Evolutionary conservation across 1,139 yeast genomes (phyloP).

Genomic region (Scheffersomyces insectosa): DNA sequence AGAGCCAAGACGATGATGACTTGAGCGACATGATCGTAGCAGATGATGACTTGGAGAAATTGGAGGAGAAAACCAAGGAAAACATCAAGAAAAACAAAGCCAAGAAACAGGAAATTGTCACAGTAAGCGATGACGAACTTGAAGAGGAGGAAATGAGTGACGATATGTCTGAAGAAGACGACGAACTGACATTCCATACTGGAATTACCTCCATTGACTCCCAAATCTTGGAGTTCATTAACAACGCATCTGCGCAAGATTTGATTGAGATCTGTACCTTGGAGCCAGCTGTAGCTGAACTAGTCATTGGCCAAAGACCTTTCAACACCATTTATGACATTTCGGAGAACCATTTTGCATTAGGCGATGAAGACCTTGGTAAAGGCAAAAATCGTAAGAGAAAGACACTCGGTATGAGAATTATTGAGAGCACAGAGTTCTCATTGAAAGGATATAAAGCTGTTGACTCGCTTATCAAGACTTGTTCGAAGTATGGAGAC

Average conservation of each 20-base stretch:
- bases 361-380: slow-evolving; percentile 21
- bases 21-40: slow-evolving; percentile 15
- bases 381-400: slow-evolving; percentile 26
- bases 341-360: slow-evolving; percentile 41
- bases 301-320: slow-evolving; percentile 67
- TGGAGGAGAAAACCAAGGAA: slow-evolving; percentile 40
- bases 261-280: slow-evolving; percentile 78
- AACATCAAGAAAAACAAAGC: slow-evolving; percentile 25
- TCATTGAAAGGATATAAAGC: slow-evolving; percentile 89
- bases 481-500: slow-evolving; percentile 78
- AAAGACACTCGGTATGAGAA: slow-evolving; percentile 71
- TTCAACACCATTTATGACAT: slow-evolving; percentile 58
- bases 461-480: slow-evolving; percentile 82
- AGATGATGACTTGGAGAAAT: slow-evolving; percentile 40
- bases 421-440: slow-evolving; percentile 67
- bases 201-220: slow-evolving; percentile 58
- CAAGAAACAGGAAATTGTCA: slow-evolving; percentile 17
- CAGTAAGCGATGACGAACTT: slow-evolving; percentile 46
- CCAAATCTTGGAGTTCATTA: slow-evolving; percentile 74
- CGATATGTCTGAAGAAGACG: slow-evolving; percentile 42
- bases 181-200: slow-evolving; percentile 30
- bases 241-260: slow-evolving; percentile 73
- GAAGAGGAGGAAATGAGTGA: slow-evolving; percentile 42
- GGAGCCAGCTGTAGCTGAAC: slow-evolving; percentile 64
- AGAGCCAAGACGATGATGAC: slow-evolving; percentile 4